Base-by-base conservation (phyloP, 108 stramenopile species). In the Skeletonema menzelii region DNA sequence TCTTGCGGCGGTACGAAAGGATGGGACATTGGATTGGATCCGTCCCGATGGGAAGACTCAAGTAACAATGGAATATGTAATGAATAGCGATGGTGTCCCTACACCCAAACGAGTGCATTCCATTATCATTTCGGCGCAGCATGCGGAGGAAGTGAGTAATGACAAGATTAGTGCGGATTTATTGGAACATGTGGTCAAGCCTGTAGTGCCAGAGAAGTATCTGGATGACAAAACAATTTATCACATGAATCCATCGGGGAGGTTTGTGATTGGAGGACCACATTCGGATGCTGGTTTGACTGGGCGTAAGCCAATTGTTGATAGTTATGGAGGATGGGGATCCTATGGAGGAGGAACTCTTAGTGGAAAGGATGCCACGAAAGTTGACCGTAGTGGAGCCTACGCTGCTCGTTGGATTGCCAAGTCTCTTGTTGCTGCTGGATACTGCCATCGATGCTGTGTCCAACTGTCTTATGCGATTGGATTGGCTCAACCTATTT, bases 281-380 rank as follows among this genome's bases (percentile, higher is more conserved):
- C 98, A 98, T 74, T 96, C 96, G 32, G 98, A 98, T 83, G 97
- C 98, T n/a, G 97, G 98, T 49, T 83, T 98, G 8, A 97, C 98
- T 10, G 98, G 98, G 34, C 90, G 98, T 49, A 98, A 98, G 80
- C 95, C 97, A 71, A 94, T 96, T 71, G 94, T 97, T 37, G 98
- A 98, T 83, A 97, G 94, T 34, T 98, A 98, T 75, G 98, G 98
- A 32, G 98, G 98, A 70, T 98, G 98, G 98, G 98, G 97, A 63
- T 94, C 96, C 19, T 96, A 97, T 75, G 98, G 98, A 44, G 98
- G 98, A 15, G 98, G 98, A 30, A 93, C 97, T 30, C 93, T 97
- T 69, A 96, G 95, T 47, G 97, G 97, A 12, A 98, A 98, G 87
- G 97, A 97, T 79, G 86, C 95, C 60, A 97, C 97, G 76, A 98